Percentiles rank a stretch among this genome's conserved stretches.
Conservation (phyloP, 768 basidiomycete species). For the Sistotremastrum niveocremeum region DNA sequence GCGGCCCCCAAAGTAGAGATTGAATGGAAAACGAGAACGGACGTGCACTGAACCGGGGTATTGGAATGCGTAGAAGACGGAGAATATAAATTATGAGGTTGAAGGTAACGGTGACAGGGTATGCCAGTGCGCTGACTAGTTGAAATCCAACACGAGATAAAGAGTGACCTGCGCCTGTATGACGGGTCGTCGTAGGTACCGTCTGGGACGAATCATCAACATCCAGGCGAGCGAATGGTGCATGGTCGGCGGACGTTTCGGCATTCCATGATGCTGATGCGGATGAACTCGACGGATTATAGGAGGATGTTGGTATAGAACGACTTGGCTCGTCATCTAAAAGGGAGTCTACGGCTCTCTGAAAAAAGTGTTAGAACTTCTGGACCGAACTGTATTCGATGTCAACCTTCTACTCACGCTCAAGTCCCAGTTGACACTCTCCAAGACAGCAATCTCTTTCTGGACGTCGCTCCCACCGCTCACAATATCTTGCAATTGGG, state of each 20-base stretch:
- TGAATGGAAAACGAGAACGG: constrained; percentile 32
- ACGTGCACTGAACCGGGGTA: constrained; percentile 42
- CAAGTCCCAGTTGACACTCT: constrained; percentile 58
- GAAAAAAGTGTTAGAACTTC: not conserved
- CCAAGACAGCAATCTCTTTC: constrained; percentile 43
- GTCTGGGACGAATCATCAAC: constrained; percentile 6
- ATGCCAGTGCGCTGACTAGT: constrained; percentile 31
- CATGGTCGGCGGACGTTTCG: constrained; percentile 8
- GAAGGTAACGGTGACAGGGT: constrained; percentile 48
- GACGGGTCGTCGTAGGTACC: not conserved
- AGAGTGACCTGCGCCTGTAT: constrained; percentile 5
- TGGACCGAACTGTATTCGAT: not conserved
- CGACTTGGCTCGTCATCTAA: not conserved
- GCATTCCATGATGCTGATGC: constrained; percentile 8
- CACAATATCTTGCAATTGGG: constrained; percentile 43
- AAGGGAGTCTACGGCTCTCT: constrained; percentile 2
- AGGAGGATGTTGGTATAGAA: constrained; percentile 11
- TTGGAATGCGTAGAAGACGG: constrained; percentile 49
- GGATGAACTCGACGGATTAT: constrained; percentile 8
- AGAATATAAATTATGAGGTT: constrained; percentile 54
- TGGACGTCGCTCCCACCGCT: constrained; percentile 43
- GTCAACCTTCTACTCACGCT: constrained; percentile 29
- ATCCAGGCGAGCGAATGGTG: constrained; percentile 7
- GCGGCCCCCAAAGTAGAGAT: constrained; percentile 16
- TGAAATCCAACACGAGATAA: constrained; percentile 23